Conservation (phyloP, 2,329 filamentous ascomycete genomes). For the Cyphellophora attinorum region DNA sequence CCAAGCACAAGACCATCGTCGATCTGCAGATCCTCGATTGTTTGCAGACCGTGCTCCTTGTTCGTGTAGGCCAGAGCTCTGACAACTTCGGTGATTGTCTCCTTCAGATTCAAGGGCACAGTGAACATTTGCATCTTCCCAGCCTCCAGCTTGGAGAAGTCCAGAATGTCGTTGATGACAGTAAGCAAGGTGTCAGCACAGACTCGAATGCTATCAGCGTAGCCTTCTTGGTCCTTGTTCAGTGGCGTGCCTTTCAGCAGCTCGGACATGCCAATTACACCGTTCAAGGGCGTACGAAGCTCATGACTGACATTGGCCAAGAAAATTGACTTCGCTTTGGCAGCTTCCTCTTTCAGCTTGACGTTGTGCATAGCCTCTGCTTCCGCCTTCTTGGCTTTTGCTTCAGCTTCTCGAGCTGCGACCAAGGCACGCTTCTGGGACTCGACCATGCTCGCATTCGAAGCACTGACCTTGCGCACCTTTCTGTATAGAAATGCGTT, state of each 20-base stretch:
- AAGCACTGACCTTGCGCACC: slow-evolving; percentile 52
- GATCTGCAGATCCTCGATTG: slow-evolving; percentile 56
- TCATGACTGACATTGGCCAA: slow-evolving; percentile 37
- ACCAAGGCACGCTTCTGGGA: slow-evolving; percentile 54
- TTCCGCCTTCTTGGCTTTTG: slow-evolving; percentile 56
- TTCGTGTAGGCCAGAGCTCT: slow-evolving; percentile 55
- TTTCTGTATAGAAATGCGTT: slow-evolving; percentile 55
- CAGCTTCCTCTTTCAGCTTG: slow-evolving; percentile 57
- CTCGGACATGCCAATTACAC: slow-evolving; percentile 32
- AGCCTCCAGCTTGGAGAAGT: slow-evolving; percentile 44
- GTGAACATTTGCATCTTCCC: slow-evolving; percentile 59
- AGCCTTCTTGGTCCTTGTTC: slow-evolving; percentile 30
- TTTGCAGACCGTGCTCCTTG: slow-evolving; percentile 49
- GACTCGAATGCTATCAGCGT: slow-evolving; percentile 33
- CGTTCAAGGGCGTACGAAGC: slow-evolving; percentile 32
- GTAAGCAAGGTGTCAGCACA: slow-evolving; percentile 34
- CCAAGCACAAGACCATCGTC: slow-evolving; percentile 63
- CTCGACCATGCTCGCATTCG: slow-evolving; percentile 56
- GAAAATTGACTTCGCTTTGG: slow-evolving; percentile 41
- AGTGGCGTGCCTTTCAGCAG: slow-evolving; percentile 30
- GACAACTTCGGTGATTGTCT: slow-evolving; percentile 56
- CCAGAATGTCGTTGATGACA: slow-evolving; percentile 35
- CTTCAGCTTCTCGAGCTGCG: slow-evolving; percentile 52
- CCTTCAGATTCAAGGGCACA: slow-evolving; percentile 66
- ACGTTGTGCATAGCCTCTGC: slow-evolving; percentile 56